Evolutionary conservation across 2,329 filamentous ascomycete genomes (phyloP), one percentile per base, ranked within the genome.

Genomic region (Fusarium tupiense): DNA sequence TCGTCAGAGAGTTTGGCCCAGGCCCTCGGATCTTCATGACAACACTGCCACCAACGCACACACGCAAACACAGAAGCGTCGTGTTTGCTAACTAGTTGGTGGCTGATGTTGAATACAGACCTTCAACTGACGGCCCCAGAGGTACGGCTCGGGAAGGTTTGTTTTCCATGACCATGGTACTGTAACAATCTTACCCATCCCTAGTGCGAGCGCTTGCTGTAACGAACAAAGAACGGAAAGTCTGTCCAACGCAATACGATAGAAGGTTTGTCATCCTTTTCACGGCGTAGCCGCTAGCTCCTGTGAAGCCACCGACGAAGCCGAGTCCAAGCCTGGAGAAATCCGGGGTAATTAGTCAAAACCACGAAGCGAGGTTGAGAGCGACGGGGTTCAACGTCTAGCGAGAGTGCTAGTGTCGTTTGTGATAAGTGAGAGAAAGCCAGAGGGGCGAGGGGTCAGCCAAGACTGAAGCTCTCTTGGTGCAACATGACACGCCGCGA

Each of bases 291-390:
- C 61, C 72, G 62, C 67, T 71, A 57, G 40, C 40, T 59, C 44
- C 38, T 62, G 44, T 57, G 16, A 61, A 53, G 62, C 62, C 69
- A 73, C 69, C 53, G 53, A 69, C 49, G 33, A 67, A 61, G 63
- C 67, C 58, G 66, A 59, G 61, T 49, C 63, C 54, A 56, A 56
- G 43, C 33, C 38, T 74, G 67, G 59, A 72, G 63, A 69, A 74
- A 74, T 64, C 67, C 67, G 71, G 71, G 71, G 71, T 58, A 74
- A 59, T 56, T 58, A 49, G 68, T 65, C 33, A 66, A 57, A n/a
- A n/a, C 24, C 33, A 33, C 26, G 19, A 46, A 63, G 60, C 60
- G 40, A 63, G 61, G 41, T 59, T 40, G 26, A 46, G 17, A 63
- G 33, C 35, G 29, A 40, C 37, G 24, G 56, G 53, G 37, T 61